Conservation (phyloP, 2,329 filamentous ascomycete genomes). For the Blastomyces parvus region DNA sequence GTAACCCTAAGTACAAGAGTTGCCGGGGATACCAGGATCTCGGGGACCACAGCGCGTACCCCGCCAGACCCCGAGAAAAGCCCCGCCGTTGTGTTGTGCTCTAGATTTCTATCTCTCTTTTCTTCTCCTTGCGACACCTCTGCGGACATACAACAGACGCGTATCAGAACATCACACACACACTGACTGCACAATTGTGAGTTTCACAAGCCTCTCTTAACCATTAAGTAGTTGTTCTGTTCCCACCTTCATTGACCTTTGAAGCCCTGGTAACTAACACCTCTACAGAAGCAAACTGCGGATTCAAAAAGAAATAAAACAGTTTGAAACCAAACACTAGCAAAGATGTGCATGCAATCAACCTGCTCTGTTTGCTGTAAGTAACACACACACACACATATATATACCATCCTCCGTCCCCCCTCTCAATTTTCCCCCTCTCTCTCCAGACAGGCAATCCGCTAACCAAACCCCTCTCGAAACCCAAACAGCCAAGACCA, state of each 20-base stretch:
- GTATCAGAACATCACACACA: too few relatives aligned
- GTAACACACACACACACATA: background rate
- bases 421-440: background rate
- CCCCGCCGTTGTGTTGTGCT: too few relatives aligned
- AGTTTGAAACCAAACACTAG: background rate
- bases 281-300: background rate
- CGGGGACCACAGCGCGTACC: too few relatives aligned
- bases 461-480: background rate
- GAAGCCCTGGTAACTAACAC: background rate
- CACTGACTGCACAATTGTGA: background rate
- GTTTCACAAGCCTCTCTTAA: background rate
- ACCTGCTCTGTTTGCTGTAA: constrained; percentile 13
- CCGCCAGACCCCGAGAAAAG: too few relatives aligned
- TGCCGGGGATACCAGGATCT: too few relatives aligned
- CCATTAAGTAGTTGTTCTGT: too few relatives aligned
- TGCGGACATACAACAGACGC: too few relatives aligned
- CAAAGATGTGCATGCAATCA: constrained; percentile 15
- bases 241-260: background rate
- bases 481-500: constrained; percentile 36
- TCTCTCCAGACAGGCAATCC: background rate
- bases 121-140: too few relatives aligned
- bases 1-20: too few relatives aligned
- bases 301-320: too few relatives aligned
- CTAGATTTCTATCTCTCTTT: too few relatives aligned
- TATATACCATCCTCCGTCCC: background rate